Conservation (phyloP, 2,329 filamentous ascomycete species). For the Botrytis paeoniae region DNA sequence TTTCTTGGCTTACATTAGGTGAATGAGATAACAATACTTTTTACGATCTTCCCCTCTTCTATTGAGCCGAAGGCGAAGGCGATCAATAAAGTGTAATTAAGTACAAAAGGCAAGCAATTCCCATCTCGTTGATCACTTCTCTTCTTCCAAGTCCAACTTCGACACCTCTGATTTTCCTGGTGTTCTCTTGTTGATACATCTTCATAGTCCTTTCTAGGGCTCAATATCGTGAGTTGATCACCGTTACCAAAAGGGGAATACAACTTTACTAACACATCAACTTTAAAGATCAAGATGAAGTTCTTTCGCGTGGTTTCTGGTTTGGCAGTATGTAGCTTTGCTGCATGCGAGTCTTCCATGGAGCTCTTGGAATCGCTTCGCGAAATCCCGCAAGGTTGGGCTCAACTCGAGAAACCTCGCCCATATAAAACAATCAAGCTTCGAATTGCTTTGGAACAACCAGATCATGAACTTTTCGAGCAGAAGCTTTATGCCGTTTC, state of each 20-base stretch:
- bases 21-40: background rate
- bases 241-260: background rate
- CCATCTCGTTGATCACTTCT: background rate
- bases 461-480: conserved; percentile 45
- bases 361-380: conserved; percentile 30
- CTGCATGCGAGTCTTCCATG: conserved; percentile 17
- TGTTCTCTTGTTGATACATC: background rate
- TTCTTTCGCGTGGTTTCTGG: conserved; percentile 8
- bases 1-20: conserved; percentile 12
- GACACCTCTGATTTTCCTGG: background rate
- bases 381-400: conserved; percentile 30
- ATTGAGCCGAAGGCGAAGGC: background rate
- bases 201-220: background rate
- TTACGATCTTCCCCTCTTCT: background rate
- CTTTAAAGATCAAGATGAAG: conserved; percentile 15
- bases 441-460: conserved; percentile 40
- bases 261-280: background rate
- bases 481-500: conserved; percentile 44
- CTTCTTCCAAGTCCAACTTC: background rate
- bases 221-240: conserved; percentile 2
- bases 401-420: conserved; percentile 24
- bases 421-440: conserved; percentile 26
- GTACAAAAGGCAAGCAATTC: background rate
- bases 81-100: background rate
- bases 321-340: conserved; percentile 16